Conservation (phyloP, 2,329 filamentous ascomycete species). For the Metarhizium robertsii region DNA sequence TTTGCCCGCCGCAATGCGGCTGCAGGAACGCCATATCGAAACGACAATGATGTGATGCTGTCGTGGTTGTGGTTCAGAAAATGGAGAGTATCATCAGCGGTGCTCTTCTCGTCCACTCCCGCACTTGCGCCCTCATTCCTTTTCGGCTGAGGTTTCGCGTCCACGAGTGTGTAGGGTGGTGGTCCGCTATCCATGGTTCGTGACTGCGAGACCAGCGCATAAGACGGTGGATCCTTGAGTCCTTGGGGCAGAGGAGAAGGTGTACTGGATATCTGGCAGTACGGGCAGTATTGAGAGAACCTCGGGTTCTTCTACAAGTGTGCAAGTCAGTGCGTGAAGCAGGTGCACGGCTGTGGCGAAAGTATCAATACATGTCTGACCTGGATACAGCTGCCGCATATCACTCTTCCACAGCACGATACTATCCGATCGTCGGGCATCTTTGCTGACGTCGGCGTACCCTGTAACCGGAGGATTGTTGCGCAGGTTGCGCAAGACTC, state of each 20-base stretch:
- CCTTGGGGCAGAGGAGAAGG: conserved; percentile 52
- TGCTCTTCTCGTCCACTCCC: conserved; percentile 20
- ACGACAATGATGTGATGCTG: conserved; percentile 55
- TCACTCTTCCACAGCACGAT: conserved; percentile 59
- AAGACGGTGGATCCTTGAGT: conserved; percentile 59
- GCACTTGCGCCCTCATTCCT: not conserved
- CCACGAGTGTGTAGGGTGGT: conserved; percentile 25
- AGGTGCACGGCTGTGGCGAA: not conserved
- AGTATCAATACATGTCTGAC: conserved; percentile 27
- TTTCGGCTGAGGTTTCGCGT: not conserved
- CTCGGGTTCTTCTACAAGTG: conserved; percentile 46
- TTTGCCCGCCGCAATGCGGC: conserved; percentile 56
- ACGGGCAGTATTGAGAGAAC: conserved; percentile 60
- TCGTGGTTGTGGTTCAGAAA: conserved; percentile 65
- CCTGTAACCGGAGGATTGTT: conserved; percentile 41
- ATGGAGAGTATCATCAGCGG: conserved; percentile 59
- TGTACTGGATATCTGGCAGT: conserved; percentile 61
- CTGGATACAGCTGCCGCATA: conserved; percentile 62
- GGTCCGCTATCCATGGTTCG: conserved; percentile 21
- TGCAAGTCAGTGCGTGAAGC: not conserved
- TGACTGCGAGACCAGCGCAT: conserved; percentile 32
- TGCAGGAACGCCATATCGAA: conserved; percentile 62
- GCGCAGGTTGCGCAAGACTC: conserved; percentile 63
- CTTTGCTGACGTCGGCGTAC: conserved; percentile 49
- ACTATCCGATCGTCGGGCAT: conserved; percentile 51